Percentiles rank a stretch among this genome's conserved stretches.
Evolutionary conservation across 345 rosid species (phyloP).

Genomic region (Acer campestre): DNA sequence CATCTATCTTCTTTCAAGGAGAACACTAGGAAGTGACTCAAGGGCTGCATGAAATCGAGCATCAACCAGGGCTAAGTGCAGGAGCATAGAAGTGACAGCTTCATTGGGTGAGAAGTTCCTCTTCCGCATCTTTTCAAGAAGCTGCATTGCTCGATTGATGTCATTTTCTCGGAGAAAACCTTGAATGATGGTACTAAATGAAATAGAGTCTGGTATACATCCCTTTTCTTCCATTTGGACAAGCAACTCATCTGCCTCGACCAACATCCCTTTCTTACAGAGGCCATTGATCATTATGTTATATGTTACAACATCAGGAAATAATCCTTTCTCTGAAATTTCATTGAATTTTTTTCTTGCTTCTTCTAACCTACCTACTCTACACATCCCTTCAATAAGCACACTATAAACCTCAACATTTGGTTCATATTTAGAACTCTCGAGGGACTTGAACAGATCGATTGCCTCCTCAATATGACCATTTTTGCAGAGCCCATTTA

Average conservation of each 20-base stretch:
- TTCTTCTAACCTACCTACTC: conserved; percentile 23
- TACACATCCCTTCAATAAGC: conserved; percentile 42
- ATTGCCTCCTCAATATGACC: conserved; percentile 27
- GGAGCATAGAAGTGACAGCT: conserved; percentile 7
- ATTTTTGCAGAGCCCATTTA: conserved; percentile 33
- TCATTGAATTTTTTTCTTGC: conserved; percentile 7
- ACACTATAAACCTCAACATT: conserved; percentile 30
- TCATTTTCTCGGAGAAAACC: conserved; percentile 16
- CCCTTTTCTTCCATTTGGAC: conserved; percentile 27
- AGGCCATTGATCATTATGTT: conserved; percentile 25
- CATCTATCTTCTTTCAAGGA: too few species aligned
- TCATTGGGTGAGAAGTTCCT: conserved; percentile 19
- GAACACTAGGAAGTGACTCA: conserved; percentile 7
- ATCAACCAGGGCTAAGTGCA: conserved; percentile 12
- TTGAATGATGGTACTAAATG: conserved; percentile 20
- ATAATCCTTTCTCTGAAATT: neutral
- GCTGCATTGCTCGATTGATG: neutral
- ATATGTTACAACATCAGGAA: conserved; percentile 23
- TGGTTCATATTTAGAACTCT: conserved; percentile 19
- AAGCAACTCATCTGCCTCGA: conserved; percentile 22
- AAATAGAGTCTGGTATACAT: conserved; percentile 20
- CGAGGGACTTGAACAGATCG: conserved; percentile 14
- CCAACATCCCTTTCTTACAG: conserved; percentile 9
- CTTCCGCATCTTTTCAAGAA: conserved; percentile 15
- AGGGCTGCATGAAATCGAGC: neutral